A percentile compares a stretch with the other conserved stretches of the same genome.
phyloP scores from a whole-genome alignment of 1,284 basidiomycete species.

The Anthracocystis panici-leucophaei region DNA sequence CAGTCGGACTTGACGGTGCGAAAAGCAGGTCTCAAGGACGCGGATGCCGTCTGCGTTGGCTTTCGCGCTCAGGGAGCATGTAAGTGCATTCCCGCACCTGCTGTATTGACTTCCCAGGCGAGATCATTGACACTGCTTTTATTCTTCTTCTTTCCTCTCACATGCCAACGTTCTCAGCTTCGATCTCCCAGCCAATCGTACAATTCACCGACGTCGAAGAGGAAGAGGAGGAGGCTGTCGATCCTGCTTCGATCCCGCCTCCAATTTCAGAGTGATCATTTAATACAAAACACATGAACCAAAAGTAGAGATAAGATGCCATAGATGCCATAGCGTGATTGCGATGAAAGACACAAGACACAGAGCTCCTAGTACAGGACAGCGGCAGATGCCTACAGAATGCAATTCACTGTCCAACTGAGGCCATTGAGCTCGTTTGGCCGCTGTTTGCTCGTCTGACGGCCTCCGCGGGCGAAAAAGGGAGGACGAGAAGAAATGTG shows the following conservation, averaged over 20 bases:
- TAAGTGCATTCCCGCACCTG: conserved; percentile 9
- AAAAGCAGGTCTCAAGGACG: conserved; percentile 48
- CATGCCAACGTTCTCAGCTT: conserved; percentile 11
- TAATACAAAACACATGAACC: background rate
- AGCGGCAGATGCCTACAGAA: background rate
- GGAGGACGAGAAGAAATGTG: conserved; percentile 5
- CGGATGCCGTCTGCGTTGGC: conserved; percentile 42
- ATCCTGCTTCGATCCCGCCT: conserved; percentile 36
- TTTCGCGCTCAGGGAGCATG: conserved; percentile 40
- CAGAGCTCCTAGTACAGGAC: background rate
- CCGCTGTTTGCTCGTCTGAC: conserved; percentile 2
- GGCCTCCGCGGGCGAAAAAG: conserved; percentile 8
- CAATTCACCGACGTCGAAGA: conserved; percentile 46
- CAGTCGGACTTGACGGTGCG: conserved; percentile 26
- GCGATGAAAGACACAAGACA: background rate
- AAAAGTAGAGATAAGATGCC: background rate
- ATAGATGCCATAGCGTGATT: background rate
- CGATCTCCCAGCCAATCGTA: conserved; percentile 46
- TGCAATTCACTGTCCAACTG: background rate
- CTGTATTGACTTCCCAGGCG: background rate
- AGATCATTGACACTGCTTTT: background rate
- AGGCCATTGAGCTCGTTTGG: background rate
- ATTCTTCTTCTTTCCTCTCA: background rate
- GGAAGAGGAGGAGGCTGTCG: conserved; percentile 34
- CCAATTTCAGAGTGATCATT: conserved; percentile 24